Evolutionary conservation across 73 alveolate genomes (phyloP).

Genomic region (Paramecium sexaurelia): DNA sequence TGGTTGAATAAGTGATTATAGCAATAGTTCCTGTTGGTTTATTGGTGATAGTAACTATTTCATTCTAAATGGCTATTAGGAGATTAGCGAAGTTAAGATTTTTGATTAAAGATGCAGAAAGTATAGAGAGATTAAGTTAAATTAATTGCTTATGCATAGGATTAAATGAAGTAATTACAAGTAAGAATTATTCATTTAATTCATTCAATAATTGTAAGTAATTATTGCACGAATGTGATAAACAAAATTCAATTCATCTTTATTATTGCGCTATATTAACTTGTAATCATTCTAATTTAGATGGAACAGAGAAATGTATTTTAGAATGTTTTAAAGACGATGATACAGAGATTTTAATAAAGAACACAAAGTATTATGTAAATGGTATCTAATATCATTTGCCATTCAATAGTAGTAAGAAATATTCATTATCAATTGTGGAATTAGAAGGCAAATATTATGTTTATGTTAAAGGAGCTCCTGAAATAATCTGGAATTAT

Average conservation of each 20-base stretch:
- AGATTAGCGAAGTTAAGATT: constrained; percentile 27
- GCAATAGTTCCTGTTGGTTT: constrained; percentile 10
- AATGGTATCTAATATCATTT: constrained; percentile 23
- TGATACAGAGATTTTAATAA: background rate
- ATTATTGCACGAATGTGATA: background rate
- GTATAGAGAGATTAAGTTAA: constrained; percentile 41
- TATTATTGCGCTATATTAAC: constrained; percentile 10
- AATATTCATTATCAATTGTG: constrained; percentile 40
- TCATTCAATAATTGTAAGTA: background rate
- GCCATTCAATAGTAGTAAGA: constrained; percentile 41
- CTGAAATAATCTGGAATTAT: constrained; percentile 60
- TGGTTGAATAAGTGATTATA: background rate
- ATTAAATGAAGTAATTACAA: constrained; percentile 30
- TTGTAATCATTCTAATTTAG: background rate
- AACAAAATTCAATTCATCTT: background rate
- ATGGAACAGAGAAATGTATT: constrained; percentile 33
- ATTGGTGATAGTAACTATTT: constrained; percentile 24
- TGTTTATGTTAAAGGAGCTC: constrained; percentile 66
- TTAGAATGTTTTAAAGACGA: background rate
- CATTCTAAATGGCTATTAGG: constrained; percentile 43
- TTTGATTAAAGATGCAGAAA: background rate
- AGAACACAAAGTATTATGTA: background rate
- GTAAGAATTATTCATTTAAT: constrained; percentile 2
- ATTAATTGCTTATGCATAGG: constrained; percentile 37
- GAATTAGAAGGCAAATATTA: background rate